Conservation (phyloP, 192 early-diverging fungal species). For the Globomyces pollinis-pini region DNA sequence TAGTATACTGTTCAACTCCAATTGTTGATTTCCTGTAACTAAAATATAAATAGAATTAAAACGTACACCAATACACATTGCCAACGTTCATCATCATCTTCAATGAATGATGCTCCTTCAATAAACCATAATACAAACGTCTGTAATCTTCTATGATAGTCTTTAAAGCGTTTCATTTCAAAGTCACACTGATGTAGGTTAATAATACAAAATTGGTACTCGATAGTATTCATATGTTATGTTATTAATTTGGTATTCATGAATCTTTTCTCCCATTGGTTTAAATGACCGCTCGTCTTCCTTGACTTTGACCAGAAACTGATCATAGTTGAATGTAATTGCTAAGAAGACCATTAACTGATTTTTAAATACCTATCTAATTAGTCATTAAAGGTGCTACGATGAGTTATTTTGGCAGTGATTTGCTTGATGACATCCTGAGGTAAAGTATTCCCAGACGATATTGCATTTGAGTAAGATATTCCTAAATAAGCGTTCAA, state of each 20-base stretch:
- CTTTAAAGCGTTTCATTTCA: slow-evolving; percentile 53
- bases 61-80: slow-evolving; percentile 27
- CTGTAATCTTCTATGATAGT: slow-evolving; percentile 75
- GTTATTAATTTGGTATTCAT: slow-evolving; percentile 54
- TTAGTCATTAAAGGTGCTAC: slow-evolving; percentile 3
- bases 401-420: neutral
- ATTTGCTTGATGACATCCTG: slow-evolving; percentile 55
- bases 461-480: slow-evolving; percentile 54
- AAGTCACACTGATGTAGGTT: slow-evolving; percentile 64
- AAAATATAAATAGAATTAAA: neutral
- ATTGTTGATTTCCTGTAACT: slow-evolving; percentile 34
- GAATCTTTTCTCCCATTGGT: slow-evolving; percentile 71
- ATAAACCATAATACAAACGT: slow-evolving; percentile 77
- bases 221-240: slow-evolving; percentile 64
- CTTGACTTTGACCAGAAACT: slow-evolving; percentile 57
- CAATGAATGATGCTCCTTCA: slow-evolving; percentile 82
- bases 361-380: neutral
- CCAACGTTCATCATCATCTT: slow-evolving; percentile 79
- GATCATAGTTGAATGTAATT: slow-evolving; percentile 46
- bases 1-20: slow-evolving; percentile 21
- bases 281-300: slow-evolving; percentile 56
- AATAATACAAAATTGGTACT: no score
- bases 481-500: slow-evolving; percentile 65
- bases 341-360: slow-evolving; percentile 3
- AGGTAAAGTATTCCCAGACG: slow-evolving; percentile 22